These are phyloP conservation scores for Alternaria angustiovoidea DNA, from an alignment of 2,329 filamentous ascomycete species.

Conservation along the genomic window DNA sequence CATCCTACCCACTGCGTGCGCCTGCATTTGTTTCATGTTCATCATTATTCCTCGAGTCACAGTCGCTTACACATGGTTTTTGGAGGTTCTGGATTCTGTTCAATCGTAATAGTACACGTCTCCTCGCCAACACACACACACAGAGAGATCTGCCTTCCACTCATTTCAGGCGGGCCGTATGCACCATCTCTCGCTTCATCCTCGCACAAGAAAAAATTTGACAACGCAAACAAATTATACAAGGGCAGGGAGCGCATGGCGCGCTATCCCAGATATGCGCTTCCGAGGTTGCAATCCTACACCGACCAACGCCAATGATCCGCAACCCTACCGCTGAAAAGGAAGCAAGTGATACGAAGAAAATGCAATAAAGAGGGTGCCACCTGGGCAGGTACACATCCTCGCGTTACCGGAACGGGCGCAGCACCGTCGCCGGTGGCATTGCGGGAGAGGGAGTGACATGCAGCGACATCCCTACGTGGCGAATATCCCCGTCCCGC, in stretches of 20 bases:
- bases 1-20: not conserved
- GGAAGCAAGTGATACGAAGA: conserved; percentile 11
- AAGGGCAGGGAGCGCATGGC: conserved; percentile 10
- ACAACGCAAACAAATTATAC: conserved; percentile 12
- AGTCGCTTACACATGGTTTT: not conserved
- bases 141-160: not conserved
- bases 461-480: conserved; percentile 24
- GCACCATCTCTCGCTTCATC: conserved; percentile 21
- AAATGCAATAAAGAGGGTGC: conserved; percentile 9
- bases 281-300: not conserved
- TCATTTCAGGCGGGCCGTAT: not conserved
- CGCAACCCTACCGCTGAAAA: conserved; percentile 12
- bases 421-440: not conserved
- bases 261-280: conserved; percentile 1
- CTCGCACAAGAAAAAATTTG: conserved; percentile 17
- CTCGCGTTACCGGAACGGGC: conserved; percentile 4
- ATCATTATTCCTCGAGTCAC: conserved; percentile 3
- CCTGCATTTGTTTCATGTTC: not conserved
- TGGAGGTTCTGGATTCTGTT: conserved; percentile 12
- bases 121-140: not conserved
- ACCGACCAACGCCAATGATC: conserved; percentile 15
- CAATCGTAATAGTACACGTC: conserved; percentile 19
- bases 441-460: conserved; percentile 8
- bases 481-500: conserved; percentile 39
- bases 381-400: conserved; percentile 6